Evolutionary conservation across 208 protist genomes (phyloP).

Genomic region (Phytomonas sp.): DNA sequence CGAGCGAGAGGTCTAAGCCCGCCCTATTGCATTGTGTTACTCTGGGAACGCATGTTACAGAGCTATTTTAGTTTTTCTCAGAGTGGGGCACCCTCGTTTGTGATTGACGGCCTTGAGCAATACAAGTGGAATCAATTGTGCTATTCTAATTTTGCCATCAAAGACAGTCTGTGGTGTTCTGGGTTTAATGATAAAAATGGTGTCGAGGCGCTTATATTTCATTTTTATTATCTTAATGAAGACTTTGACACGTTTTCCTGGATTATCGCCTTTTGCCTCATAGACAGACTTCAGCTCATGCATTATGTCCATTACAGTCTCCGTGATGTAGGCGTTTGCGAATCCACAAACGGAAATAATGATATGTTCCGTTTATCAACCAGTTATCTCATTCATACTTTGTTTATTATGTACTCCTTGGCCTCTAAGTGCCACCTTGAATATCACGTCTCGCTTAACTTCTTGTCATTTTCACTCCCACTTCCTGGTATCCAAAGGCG

Average conservation of each 20-base stretch:
- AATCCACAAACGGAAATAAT: not conserved
- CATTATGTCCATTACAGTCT: constrained; percentile 33
- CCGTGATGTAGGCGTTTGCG: constrained; percentile 13
- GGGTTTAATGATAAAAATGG: constrained; percentile 8
- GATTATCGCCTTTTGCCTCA: constrained; percentile 70
- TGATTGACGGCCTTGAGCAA: constrained; percentile 1
- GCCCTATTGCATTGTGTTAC: constrained; percentile 13
- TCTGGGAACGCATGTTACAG: constrained; percentile 24
- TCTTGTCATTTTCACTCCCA: constrained; percentile 45
- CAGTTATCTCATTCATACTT: constrained; percentile 15
- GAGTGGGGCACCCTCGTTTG: constrained; percentile 16
- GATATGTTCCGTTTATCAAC: constrained; percentile 2
- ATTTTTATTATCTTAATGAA: constrained; percentile 41
- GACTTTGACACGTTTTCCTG: constrained; percentile 45
- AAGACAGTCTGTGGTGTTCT: constrained; percentile 23
- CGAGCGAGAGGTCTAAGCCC: constrained; percentile 9
- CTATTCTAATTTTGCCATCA: not conserved
- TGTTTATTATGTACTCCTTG: constrained; percentile 59
- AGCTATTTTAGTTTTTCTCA: constrained; percentile 24
- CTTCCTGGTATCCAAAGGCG: constrained; percentile 11
- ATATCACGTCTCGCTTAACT: constrained; percentile 41
- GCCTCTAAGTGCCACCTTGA: constrained; percentile 77
- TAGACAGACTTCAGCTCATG: constrained; percentile 50
- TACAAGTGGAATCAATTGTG: not conserved
- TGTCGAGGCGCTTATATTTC: constrained; percentile 44